Evolutionary conservation across 139 green algal genomes (phyloP), one percentile per base, ranked within the genome.

Genomic region (Mesotaenium endlicherianum): DNA sequence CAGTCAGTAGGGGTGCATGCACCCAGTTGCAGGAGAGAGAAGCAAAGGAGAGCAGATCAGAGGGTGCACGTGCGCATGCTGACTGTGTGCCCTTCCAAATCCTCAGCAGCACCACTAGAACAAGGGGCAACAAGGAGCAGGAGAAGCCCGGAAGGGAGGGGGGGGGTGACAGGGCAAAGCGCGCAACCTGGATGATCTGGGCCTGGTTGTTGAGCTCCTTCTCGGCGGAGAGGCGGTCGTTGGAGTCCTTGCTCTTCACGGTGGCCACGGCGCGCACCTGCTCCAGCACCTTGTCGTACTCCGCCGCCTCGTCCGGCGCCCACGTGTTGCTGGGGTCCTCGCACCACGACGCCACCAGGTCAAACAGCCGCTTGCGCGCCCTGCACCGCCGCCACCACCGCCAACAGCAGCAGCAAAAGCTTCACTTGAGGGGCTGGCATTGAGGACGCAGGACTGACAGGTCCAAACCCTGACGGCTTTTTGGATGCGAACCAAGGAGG

Each of bases 341-440:
- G 47, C 81, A 85, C 81, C 81, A 87, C 38, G 74, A 68, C n/a
- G 55, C 72, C 55, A 87, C 42, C 40, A 85, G 81, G n/a, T 87
- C 81, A 85, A 87, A 87, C 45, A 87, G 6, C 59, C 67, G 16
- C 41, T 72, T 49, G 20, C 67, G 14, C 40, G 11, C 26, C 68
- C 68, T 42, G 42, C 78, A 85, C n/a, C n/a, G n/a, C n/a, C n/a
- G n/a, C n/a, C n/a, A n/a, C n/a, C n/a, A n/a, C n/a, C n/a, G n/a
- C n/a, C n/a, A n/a, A n/a, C n/a, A n/a, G n/a, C n/a, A n/a, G n/a
- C n/a, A n/a, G n/a, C n/a, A n/a, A n/a, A n/a, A n/a, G n/a, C n/a
- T n/a, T n/a, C n/a, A n/a, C n/a, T n/a, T n/a, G n/a, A n/a, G n/a
- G n/a, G n/a, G n/a, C n/a, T n/a, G n/a, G n/a, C n/a, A n/a, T n/a